Evolutionary conservation across 176 grass and related monocot species (phyloP).

Genomic region (Paspalum notatum): DNA sequence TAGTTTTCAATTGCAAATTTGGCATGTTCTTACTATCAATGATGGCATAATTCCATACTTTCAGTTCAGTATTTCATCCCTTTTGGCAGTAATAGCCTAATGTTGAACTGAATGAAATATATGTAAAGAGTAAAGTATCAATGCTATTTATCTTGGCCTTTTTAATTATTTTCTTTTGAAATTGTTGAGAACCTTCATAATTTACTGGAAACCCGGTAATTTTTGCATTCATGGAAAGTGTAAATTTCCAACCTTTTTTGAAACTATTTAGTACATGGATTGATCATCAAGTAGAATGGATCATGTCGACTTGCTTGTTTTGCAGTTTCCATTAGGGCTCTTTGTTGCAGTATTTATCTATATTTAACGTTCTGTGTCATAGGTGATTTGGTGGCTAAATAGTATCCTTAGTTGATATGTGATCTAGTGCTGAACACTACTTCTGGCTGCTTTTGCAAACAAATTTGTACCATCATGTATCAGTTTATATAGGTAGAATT

Average conservation of each 20-base stretch:
- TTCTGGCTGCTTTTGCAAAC: neutral
- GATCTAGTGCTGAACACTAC: constrained; percentile 9
- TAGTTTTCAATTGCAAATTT: constrained; percentile 10
- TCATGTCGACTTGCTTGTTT: constrained; percentile 19
- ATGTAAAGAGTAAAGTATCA: constrained; percentile 32
- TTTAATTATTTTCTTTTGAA: constrained; percentile 16
- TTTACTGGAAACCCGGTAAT: neutral
- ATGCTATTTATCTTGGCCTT: constrained; percentile 5
- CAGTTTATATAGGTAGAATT: constrained; percentile 27
- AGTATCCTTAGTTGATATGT: constrained; percentile 17
- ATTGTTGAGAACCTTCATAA: constrained; percentile 21
- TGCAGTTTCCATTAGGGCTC: neutral
- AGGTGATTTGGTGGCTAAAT: constrained; percentile 12
- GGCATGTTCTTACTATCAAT: neutral
- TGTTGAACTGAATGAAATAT: constrained; percentile 11
- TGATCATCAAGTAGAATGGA: constrained; percentile 33
- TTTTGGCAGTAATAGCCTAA: constrained; percentile 19
- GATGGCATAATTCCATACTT: neutral
- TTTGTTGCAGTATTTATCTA: constrained; percentile 19
- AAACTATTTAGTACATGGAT: constrained; percentile 12
- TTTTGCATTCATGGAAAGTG: constrained; percentile 13
- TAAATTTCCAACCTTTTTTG: constrained; percentile 6
- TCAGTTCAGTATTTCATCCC: neutral
- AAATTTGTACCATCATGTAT: constrained; percentile 13
- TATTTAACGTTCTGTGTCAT: constrained; percentile 1